These are phyloP conservation scores for maize (Zea mays) DNA, from an alignment of 176 grass and related monocot species.

Conservation along the genomic window DNA sequence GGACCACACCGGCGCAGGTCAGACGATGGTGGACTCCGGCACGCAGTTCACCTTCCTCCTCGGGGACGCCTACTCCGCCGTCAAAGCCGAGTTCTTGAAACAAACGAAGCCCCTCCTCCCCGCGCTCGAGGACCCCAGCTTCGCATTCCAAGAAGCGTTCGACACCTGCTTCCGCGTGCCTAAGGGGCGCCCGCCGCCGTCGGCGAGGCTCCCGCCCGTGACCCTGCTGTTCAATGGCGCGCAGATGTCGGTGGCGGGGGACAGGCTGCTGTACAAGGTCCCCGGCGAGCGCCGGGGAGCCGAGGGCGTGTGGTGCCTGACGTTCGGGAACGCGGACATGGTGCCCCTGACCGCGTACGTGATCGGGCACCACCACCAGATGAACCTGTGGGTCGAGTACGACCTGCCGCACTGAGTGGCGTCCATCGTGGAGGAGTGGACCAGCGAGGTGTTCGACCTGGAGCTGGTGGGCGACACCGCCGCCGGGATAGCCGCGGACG, in stretches of 20 bases:
- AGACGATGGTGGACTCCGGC: slow-evolving; percentile 96
- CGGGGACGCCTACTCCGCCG: slow-evolving; percentile 61
- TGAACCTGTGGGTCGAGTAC: slow-evolving; percentile 99
- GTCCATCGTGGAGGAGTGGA: slow-evolving; percentile 87
- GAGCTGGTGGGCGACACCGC: slow-evolving; percentile 73
- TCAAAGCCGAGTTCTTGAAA: slow-evolving; percentile 63
- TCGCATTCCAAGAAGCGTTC: slow-evolving; percentile 78
- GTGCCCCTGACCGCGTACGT: slow-evolving; percentile 86
- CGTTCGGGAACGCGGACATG: slow-evolving; percentile 90
- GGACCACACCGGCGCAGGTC: slow-evolving; percentile 91
- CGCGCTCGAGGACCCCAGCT: slow-evolving; percentile 54
- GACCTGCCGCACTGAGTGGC: slow-evolving; percentile 88
- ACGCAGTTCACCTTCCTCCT: slow-evolving; percentile 98
- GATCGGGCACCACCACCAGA: slow-evolving; percentile 98
- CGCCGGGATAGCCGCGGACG: slow-evolving; percentile 31
- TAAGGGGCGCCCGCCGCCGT: slow-evolving; percentile 23
- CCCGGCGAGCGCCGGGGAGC: slow-evolving; percentile 60
- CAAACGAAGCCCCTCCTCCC: slow-evolving; percentile 53
- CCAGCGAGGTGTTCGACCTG: slow-evolving; percentile 85
- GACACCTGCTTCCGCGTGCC: slow-evolving; percentile 81
- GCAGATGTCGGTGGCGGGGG: slow-evolving; percentile 63
- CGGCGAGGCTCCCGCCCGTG: slow-evolving; percentile 49
- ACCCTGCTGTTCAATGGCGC: slow-evolving; percentile 69
- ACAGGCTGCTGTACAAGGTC: slow-evolving; percentile 79
- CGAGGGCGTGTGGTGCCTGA: slow-evolving; percentile 83